These are phyloP conservation scores for Lavandula angustifolia DNA, from an alignment of 257 asterid species.

Conservation along the genomic window DNA sequence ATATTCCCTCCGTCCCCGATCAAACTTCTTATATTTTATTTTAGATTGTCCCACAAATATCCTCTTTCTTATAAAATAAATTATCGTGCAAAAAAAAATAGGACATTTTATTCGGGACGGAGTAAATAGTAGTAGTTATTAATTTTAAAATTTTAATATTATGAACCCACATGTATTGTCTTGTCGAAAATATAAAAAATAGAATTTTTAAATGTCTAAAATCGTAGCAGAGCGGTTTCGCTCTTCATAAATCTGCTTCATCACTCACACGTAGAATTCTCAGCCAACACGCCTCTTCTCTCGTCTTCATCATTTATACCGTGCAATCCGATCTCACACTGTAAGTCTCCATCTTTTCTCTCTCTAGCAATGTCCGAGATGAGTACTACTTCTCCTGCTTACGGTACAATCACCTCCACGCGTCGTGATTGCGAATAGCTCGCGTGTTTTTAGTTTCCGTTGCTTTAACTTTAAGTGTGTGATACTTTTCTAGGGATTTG, in stretches of 20 bases:
- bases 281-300: slow-evolving; percentile 47
- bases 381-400: slow-evolving; percentile 61
- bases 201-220: neutral
- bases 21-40: no score
- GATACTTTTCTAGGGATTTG: slow-evolving; percentile 3
- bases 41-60: no score
- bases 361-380: slow-evolving; percentile 48
- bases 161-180: no score
- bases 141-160: no score
- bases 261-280: slow-evolving; percentile 27
- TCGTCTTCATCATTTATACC: slow-evolving; percentile 34
- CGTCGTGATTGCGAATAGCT: slow-evolving; percentile 14
- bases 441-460: neutral
- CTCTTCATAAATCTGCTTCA: slow-evolving; percentile 12
- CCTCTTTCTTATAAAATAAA: no score
- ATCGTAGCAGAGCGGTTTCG: neutral
- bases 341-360: slow-evolving; percentile 37
- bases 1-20: no score
- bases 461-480: slow-evolving; percentile 10
- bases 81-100: no score
- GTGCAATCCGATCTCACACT: slow-evolving; percentile 16
- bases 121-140: no score
- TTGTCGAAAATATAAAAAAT: no score
- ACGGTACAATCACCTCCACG: slow-evolving; percentile 41
- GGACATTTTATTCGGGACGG: no score